Conservation (phyloP, 768 basidiomycete genomes). For the Amanita rimosa region DNA sequence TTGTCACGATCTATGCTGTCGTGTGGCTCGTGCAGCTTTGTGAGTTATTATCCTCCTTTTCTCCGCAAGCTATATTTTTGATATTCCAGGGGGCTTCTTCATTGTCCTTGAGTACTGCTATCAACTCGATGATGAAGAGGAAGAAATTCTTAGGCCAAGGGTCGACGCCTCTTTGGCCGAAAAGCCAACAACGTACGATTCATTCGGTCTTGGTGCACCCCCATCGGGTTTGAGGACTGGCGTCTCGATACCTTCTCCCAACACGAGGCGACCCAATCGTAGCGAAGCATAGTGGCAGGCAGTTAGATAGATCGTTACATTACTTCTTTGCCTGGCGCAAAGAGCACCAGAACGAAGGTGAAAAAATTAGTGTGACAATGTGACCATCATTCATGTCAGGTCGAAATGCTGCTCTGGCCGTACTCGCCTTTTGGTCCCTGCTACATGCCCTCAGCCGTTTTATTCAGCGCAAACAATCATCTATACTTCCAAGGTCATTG, state of each 20-base stretch:
- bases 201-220: neutral
- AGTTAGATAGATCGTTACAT: neutral
- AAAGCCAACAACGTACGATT: constrained; percentile 2
- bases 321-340: constrained; percentile 2
- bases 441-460: constrained; percentile 1
- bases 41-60: constrained; percentile 18
- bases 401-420: neutral
- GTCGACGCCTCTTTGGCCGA: neutral
- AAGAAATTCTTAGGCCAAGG: constrained; percentile 13
- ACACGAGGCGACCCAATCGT: neutral
- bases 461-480: neutral
- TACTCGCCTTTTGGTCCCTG: constrained; percentile 3
- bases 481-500: constrained; percentile 1
- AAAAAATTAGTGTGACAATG: neutral
- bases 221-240: neutral
- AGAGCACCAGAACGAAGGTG: neutral
- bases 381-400: constrained; percentile 1
- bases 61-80: neutral
- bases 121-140: constrained; percentile 41
- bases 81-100: constrained; percentile 34
- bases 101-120: constrained; percentile 41
- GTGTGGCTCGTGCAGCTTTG: constrained; percentile 47
- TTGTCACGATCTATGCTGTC: constrained; percentile 33
- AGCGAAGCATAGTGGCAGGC: neutral
- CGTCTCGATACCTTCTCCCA: neutral